Evolutionary conservation across 768 basidiomycete genomes (phyloP), one percentile per base, ranked within the genome.

Genomic region (Rhodosporidiobolus sp.): DNA sequence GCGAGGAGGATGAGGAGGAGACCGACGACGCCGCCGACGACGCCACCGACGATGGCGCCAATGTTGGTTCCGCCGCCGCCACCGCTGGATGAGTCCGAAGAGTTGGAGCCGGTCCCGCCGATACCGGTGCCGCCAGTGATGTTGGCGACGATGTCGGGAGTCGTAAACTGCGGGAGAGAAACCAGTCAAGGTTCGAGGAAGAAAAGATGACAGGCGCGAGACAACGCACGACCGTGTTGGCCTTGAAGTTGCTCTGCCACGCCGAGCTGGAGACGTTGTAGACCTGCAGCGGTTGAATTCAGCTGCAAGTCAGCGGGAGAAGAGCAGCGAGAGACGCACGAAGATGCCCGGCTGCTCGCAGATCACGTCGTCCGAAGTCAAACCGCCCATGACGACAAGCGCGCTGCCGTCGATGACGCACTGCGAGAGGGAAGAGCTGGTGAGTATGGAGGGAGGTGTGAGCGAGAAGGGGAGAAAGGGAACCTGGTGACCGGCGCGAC

Each of bases 301-400:
- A 17, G 46, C 48, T 34, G 38, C 38, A 2, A 10, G 64, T 63
- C 20, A 45, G 48, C 43, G 45, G 24, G 1, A 24, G 35, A 35
- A 57, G 34, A 10, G 20, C 3, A n/a, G 49, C 16, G 22, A 4
- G 35, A 3, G 28, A 35, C 65, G 16, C 24, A 75, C 61, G 48
- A 73, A 77, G 17, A 77, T 24, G 14, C 73, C 76, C 0, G 76
- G 76, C 67, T 75, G 74, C n/a, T 69, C 77, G n/a, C 72, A 77
- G 19, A 74, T 49, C 12, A 77, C 35, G n/a, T 77, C 74, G 22
- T 34, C 48, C 3, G 43, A 22, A 2, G 73, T 65, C 17, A 71
- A n/a, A 6, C 77, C 77, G 19, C 77, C 77, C 6, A 77, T 49
- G 20, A 77, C 74, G 20, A 77, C 35, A 32, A 77, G 50, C 59